Conservation (phyloP, 352 stramenopile species). For the Elongisporangium anandrum region DNA sequence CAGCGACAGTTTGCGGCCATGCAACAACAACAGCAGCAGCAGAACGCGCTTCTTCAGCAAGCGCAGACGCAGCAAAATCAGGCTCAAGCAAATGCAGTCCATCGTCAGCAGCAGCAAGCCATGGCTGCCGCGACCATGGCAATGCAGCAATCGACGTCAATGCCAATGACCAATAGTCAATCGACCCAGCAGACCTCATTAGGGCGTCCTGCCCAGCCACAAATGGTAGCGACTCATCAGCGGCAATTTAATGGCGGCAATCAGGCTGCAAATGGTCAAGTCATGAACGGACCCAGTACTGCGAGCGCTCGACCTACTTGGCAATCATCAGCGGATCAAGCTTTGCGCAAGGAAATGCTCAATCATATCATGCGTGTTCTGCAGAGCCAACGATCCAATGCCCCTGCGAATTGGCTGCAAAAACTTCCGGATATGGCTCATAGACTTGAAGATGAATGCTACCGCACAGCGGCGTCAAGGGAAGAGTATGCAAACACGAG, state of each 20-base stretch:
- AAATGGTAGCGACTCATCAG: slow-evolving; percentile 29
- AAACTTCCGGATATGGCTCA: slow-evolving; percentile 98
- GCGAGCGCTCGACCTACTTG: slow-evolving; percentile 38
- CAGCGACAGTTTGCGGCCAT: slow-evolving; percentile 31
- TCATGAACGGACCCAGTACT: slow-evolving; percentile 6
- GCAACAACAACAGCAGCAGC: slow-evolving; percentile 28
- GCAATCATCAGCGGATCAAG: slow-evolving; percentile 69
- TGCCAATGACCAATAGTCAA: not conserved
- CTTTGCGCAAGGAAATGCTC: slow-evolving; percentile 79
- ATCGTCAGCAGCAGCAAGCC: slow-evolving; percentile 25
- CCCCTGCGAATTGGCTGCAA: slow-evolving; percentile 94
- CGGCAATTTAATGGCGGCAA: slow-evolving; percentile 23
- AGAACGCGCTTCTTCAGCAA: slow-evolving; percentile 37
- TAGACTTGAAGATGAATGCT: slow-evolving; percentile 96
- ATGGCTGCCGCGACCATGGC: not conserved
- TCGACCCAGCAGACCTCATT: not conserved
- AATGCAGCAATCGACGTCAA: not conserved
- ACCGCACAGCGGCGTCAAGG: slow-evolving; percentile 81
- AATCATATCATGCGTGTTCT: slow-evolving; percentile 94
- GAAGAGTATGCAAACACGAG: slow-evolving; percentile 95
- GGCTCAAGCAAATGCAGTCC: slow-evolving; percentile 27
- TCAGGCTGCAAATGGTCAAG: slow-evolving; percentile 18
- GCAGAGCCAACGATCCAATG: slow-evolving; percentile 94
- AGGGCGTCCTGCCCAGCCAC: slow-evolving; percentile 16
- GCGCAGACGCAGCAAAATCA: slow-evolving; percentile 26